Evolutionary conservation across 1,284 basidiomycete genomes (phyloP), one percentile per base, ranked within the genome.

Genomic region (Sanguinoderma infundibulare): DNA sequence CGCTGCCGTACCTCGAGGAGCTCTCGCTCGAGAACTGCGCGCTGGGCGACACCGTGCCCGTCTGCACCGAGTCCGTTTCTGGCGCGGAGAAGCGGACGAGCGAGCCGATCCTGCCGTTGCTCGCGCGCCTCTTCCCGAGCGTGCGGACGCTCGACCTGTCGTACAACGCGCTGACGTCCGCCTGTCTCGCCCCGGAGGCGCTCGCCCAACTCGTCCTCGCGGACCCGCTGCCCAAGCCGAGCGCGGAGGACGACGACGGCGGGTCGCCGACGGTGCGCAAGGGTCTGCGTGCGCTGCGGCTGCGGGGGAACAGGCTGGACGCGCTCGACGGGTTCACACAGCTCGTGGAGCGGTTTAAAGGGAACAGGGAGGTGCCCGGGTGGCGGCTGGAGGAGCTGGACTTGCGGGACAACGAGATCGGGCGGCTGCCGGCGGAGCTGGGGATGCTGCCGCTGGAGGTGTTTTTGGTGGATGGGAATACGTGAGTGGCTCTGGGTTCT

Each of bases 361-460:
- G 85, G 9, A 83, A 89, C 66, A 78, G 87, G 53, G 78, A 83
- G 14, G 81, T 89, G 2, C 78, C 82, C 0, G 81, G 79, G 60
- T 93, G 90, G 90, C 86, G 84, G 68, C 77, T 93, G 50, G 90
- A 93, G 68, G 91, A 94, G 71, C 73, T 94, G 42, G 92, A 94
- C 74, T 64, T 93, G 67, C 76, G 91, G 62, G 90, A 94, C 69
- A 94, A 94, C 65, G 88, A 90, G 69, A 84, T 94, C 56, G 79
- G 80, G 9, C 86, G 82, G 73, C 73, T 94, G 36, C 86, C 85
- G 0, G 75, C 88, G 5, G 86, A 88, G 69, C 72, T 93, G 55
- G 92, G 92, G 14, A 70, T 92, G 63, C 70, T 94, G 51, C 87
- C 91, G 24, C 73, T 94, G 67, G 91, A 93, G 56, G 86, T 91